Base-by-base conservation (phyloP, 192 early-diverging fungal species). In the Dissophora ornata region DNA sequence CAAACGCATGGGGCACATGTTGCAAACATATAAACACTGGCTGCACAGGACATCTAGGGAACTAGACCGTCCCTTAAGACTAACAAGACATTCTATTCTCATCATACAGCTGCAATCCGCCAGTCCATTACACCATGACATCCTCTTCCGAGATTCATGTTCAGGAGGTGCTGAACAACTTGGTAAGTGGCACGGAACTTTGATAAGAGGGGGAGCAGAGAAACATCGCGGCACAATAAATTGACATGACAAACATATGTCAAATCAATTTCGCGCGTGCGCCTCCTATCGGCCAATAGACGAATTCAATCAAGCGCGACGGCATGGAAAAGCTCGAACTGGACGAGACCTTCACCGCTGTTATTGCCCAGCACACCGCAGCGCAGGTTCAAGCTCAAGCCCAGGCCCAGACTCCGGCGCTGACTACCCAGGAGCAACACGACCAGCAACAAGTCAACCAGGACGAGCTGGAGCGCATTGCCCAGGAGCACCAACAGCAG, bases 91-190 rank as follows among this genome's bases (percentile, higher is more conserved):
- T n/a, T n/a, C n/a, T n/a, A n/a, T n/a, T n/a, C n/a, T n/a, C n/a
- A n/a, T n/a, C n/a, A n/a, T n/a, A n/a, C n/a, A n/a, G n/a, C n/a
- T n/a, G n/a, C n/a, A n/a, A n/a, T n/a, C n/a, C n/a, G n/a, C n/a
- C n/a, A n/a, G n/a, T n/a, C n/a, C n/a, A n/a, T n/a, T n/a, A n/a
- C n/a, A n/a, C n/a, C 16, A 68, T 34, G 34, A 50, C 30, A 38
- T 34, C 58, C 19, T 47, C 58, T 9, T 52, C 51, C 15, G 51
- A 70, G 41, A 41, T 55, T 34, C 30, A 61, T 36, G 61, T 71
- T 42, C 69, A 71, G 36, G 69, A 63, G 25, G 61, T 71, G 29
- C 19, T 71, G 36, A 71, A 71, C 21, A 71, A 57, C 47, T 38
- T 71, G 44, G 69, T 71, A 41, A 50, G 69, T 25, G 32, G 16